phyloP scores from a whole-genome alignment of 371 early-diverging fungal genomes.

The Mortierella sp. region DNA sequence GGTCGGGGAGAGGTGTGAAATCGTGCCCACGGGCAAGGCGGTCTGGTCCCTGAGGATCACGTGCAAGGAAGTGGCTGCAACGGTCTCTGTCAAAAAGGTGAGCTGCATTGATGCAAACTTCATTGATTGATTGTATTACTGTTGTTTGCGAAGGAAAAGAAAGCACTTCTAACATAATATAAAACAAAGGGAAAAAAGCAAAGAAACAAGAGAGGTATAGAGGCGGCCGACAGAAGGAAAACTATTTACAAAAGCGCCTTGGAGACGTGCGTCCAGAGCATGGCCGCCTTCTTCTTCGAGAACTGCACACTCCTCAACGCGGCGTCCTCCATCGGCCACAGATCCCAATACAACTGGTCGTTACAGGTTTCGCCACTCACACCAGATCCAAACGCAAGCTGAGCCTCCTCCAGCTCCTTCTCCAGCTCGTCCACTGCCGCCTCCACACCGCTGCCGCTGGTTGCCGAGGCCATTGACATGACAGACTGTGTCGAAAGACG shows the following conservation, averaged over 20 bases:
- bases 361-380: conserved; percentile 19
- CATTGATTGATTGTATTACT: neutral
- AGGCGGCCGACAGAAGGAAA: neutral
- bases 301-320: conserved; percentile 29
- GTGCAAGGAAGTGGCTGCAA: neutral
- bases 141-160: neutral
- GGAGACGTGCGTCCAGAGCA: conserved; percentile 39
- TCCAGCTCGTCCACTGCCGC: neutral
- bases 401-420: conserved; percentile 9
- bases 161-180: neutral
- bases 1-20: conserved; percentile 9
- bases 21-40: neutral
- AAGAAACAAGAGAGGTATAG: neutral
- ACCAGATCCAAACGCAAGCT: conserved; percentile 10
- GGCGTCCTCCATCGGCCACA: conserved; percentile 37
- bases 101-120: too few relatives aligned
- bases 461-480: neutral
- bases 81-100: too few relatives aligned
- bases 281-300: conserved; percentile 20
- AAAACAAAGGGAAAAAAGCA: neutral
- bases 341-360: conserved; percentile 45
- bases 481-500: neutral
- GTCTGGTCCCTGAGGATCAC: neutral
- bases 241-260: conserved; percentile 35
- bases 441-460: neutral